Conservation (phyloP, 495 filamentous ascomycete genomes). For the Penicillium desertorum region DNA sequence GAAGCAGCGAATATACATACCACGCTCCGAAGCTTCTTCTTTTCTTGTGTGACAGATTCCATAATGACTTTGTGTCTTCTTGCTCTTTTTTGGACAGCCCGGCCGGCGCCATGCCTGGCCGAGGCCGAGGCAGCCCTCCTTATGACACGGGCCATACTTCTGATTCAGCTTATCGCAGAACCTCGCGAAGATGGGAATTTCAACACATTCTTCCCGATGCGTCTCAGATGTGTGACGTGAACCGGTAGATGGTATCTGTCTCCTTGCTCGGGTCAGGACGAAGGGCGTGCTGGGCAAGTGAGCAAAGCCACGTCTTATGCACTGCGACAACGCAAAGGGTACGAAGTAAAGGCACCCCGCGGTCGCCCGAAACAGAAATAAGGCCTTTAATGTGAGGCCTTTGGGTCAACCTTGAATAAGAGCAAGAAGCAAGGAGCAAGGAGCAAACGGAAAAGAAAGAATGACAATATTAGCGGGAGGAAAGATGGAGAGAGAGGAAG, state of each 20-base stretch:
- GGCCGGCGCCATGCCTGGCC: conserved; percentile 35
- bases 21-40: conserved; percentile 57
- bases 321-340: neutral
- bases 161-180: conserved; percentile 19
- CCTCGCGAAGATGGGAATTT: neutral
- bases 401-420: neutral
- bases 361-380: conserved; percentile 2
- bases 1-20: conserved; percentile 42
- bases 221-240: neutral
- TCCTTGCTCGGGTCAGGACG: neutral
- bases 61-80: conserved; percentile 60
- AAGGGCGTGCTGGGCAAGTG: conserved; percentile 13
- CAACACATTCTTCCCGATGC: conserved; percentile 10
- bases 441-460: neutral
- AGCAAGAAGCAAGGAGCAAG: neutral
- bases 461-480: neutral
- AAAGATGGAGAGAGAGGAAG: conserved; percentile 6
- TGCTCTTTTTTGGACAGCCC: conserved; percentile 34
- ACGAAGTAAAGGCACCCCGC: neutral
- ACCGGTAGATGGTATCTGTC: neutral
- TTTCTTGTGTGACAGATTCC: conserved; percentile 57
- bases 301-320: neutral
- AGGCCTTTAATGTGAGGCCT: neutral
- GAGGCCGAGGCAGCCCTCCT: conserved; percentile 35
- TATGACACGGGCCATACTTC: conserved; percentile 41